These are phyloP conservation scores for Colletotrichum tabaci DNA, from an alignment of 2,329 filamentous ascomycete species.

Conservation along the genomic window DNA sequence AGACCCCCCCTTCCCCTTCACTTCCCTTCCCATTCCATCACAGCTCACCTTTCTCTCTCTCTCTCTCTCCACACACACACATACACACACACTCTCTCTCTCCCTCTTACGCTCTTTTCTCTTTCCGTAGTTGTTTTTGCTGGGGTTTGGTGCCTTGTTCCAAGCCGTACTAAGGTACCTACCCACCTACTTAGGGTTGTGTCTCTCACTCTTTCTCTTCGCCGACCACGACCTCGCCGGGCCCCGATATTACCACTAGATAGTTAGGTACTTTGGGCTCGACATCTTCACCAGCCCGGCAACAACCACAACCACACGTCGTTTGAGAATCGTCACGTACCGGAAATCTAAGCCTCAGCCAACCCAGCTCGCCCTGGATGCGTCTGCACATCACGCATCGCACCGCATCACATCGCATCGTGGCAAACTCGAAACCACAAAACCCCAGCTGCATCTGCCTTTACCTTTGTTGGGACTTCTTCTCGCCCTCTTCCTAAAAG, in stretches of 20 bases:
- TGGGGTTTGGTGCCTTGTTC: background rate
- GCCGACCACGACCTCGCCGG: slow-evolving; percentile 19
- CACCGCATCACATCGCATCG: slow-evolving; percentile 17
- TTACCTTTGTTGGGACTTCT: background rate
- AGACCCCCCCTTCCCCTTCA: slow-evolving; percentile 4
- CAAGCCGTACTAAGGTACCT: background rate
- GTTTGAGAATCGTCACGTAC: slow-evolving; percentile 1
- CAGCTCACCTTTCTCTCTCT: no score
- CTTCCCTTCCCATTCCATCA: background rate
- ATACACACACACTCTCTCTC: no score
- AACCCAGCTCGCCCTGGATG: slow-evolving; percentile 12
- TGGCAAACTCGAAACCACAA: background rate
- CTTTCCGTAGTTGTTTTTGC: slow-evolving; percentile 14
- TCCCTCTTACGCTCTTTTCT: slow-evolving; percentile 13
- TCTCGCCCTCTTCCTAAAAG: slow-evolving; percentile 2
- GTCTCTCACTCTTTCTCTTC: slow-evolving; percentile 22
- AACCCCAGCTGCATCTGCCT: slow-evolving; percentile 5
- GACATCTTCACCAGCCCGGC: slow-evolving; percentile 1
- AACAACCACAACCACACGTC: background rate
- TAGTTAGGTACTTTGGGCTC: background rate
- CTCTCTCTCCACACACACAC: no score
- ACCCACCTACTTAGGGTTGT: slow-evolving; percentile 14
- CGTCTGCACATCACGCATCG: slow-evolving; percentile 22
- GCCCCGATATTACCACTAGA: background rate
- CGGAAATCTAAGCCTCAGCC: background rate